Evolutionary conservation across 108 stramenopile species (phyloP).

Genomic region (Cylindrotheca fusiformis): DNA sequence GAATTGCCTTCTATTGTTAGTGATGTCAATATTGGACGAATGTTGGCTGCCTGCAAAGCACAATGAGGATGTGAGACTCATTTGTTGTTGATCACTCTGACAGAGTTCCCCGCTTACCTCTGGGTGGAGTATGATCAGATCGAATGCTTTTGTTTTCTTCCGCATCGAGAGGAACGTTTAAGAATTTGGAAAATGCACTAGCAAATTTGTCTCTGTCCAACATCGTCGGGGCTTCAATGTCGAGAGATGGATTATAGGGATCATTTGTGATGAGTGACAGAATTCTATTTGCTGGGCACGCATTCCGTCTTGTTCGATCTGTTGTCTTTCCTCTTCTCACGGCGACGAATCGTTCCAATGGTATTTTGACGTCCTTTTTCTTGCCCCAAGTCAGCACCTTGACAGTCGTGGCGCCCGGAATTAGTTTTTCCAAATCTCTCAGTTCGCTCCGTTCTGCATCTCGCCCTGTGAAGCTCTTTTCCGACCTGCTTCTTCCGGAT

Average conservation of each 20-base stretch:
- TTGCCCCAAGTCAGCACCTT: conserved; percentile 80
- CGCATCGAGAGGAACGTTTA: conserved; percentile 58
- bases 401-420: conserved; percentile 18
- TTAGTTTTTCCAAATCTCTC: background rate
- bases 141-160: conserved; percentile 27
- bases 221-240: conserved; percentile 85
- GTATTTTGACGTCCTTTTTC: conserved; percentile 71
- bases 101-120: too few species aligned
- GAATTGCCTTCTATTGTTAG: background rate
- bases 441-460: background rate
- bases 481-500: background rate
- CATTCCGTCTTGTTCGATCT: conserved; percentile 64
- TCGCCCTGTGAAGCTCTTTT: too few species aligned
- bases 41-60: too few species aligned
- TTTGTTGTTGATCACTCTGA: too few species aligned
- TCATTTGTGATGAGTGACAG: conserved; percentile 61
- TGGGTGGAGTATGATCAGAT: conserved; percentile 23
- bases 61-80: too few species aligned
- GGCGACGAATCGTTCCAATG: conserved; percentile 55
- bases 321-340: conserved; percentile 85
- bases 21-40: background rate
- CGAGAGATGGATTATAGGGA: conserved; percentile 46
- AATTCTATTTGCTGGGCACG: conserved; percentile 46
- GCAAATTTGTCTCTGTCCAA: conserved; percentile 89
- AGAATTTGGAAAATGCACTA: conserved; percentile 73